Evolutionary conservation across 441 rosid species (phyloP), one percentile per base, ranked within the genome.

Genomic region (Sinapis alba): DNA sequence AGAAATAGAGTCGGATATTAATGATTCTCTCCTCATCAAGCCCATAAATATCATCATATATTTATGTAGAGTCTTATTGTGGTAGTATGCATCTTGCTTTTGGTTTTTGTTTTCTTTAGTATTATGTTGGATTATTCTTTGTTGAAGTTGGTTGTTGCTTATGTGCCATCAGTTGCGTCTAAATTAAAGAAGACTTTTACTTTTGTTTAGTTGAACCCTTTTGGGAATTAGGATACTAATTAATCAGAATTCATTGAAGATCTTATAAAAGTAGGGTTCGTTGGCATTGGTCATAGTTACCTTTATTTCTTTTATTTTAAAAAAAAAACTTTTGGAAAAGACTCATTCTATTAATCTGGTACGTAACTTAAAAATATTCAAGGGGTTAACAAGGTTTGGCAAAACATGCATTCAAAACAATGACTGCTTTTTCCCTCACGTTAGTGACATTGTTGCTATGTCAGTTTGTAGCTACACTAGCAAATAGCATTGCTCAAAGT

Each of bases 41-140:
- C 38, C 41, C 58, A 18, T 27, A 16, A 9, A 13, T 47, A 32
- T 34, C 2, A 32, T n/a, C 36, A 72, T 53, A 15, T 41, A 41
- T 41, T 7, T 63, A 53, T 36, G 53, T 63, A 24, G 10, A 71
- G 62, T 18, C 51, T 73, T 38, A 12, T 20, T 20, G 63, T 53
- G 43, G 32, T 63, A 30, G 56, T 16, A 53, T 60, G 5, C 8
- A 54, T 38, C 23, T 72, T 63, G 69, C 11, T 23, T 24, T 7
- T 12, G 54, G 27, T 16, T 62, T 63, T 59, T 36, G 56, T 26
- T 54, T 36, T 63, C 63, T 15, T 18, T 18, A 26, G n/a, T 62
- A 32, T 72, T 32, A 21, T 62, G 62, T 62, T 16, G 19, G 19
- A 4, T 32, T 50, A 50, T 26, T 60, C 8, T 47, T 47, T 62